A percentile compares a stretch with the other conserved stretches of the same genome.
These are phyloP conservation scores for Fusarium papillatum DNA, from an alignment of 2,329 filamentous ascomycete genomes.

Conservation along the genomic window DNA sequence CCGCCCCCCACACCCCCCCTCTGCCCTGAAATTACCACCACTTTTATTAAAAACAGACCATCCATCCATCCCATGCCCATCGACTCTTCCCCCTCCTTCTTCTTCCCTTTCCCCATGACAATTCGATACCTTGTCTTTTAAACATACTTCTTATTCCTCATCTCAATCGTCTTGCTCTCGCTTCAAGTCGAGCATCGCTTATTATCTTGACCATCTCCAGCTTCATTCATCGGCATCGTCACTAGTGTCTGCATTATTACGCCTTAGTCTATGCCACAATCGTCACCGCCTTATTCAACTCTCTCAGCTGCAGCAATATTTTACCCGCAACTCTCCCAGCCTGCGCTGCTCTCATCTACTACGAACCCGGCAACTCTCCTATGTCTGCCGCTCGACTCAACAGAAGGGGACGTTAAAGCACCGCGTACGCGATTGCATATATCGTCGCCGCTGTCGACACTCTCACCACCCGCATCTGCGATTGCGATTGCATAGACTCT, in stretches of 20 bases:
- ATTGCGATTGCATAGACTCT: constrained; percentile 38
- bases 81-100: constrained; percentile 43
- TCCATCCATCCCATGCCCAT: constrained; percentile 44
- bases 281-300: constrained; percentile 41
- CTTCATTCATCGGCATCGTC: constrained; percentile 17
- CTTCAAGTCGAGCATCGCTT: constrained; percentile 27
- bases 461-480: constrained; percentile 39
- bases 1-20: constrained; percentile 34
- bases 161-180: constrained; percentile 21
- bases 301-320: constrained; percentile 34
- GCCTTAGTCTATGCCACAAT: constrained; percentile 43
- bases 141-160: constrained; percentile 30
- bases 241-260: constrained; percentile 34
- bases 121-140: constrained; percentile 38
- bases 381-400: constrained; percentile 40
- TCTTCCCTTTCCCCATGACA: constrained; percentile 36
- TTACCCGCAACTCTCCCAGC: constrained; percentile 27
- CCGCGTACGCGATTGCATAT: constrained; percentile 36
- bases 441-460: constrained; percentile 23
- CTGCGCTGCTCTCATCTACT: constrained; percentile 23
- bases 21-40: constrained; percentile 43
- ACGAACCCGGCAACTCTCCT: constrained; percentile 26
- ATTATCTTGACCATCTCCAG: constrained; percentile 11
- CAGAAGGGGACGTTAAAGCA: constrained; percentile 42
- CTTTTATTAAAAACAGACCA: constrained; percentile 49